These are phyloP conservation scores for Sporothrix euskadiensis DNA, from an alignment of 2,329 filamentous ascomycete species.

Conservation along the genomic window DNA sequence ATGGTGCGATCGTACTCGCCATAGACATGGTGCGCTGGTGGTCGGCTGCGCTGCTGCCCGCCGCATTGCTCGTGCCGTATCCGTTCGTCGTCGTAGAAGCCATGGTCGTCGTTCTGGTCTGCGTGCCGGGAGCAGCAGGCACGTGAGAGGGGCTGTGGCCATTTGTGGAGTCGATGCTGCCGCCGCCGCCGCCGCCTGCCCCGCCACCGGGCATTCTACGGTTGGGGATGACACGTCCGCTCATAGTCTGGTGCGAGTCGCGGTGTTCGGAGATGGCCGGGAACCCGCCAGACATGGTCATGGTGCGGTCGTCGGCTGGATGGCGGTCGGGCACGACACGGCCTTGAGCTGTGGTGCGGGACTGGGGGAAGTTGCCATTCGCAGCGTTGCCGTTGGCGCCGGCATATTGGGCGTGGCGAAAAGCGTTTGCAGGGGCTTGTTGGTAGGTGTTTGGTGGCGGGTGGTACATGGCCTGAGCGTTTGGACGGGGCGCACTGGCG, in stretches of 20 bases:
- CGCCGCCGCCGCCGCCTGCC: slow-evolving; percentile 37
- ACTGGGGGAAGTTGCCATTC: slow-evolving; percentile 43
- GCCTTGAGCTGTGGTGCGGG: slow-evolving; percentile 86
- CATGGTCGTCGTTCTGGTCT: slow-evolving; percentile 45
- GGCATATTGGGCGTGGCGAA: slow-evolving; percentile 75
- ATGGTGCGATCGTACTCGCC: slow-evolving; percentile 75
- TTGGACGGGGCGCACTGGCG: slow-evolving; percentile 65
- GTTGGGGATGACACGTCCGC: slow-evolving; percentile 84
- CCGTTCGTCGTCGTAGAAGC: slow-evolving; percentile 42
- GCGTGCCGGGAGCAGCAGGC: slow-evolving; percentile 35
- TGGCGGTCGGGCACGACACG: slow-evolving; percentile 87
- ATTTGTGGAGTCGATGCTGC: slow-evolving; percentile 37
- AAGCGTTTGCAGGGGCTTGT: slow-evolving; percentile 68
- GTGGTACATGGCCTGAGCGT: slow-evolving; percentile 65
- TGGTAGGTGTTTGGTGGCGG: slow-evolving; percentile 63
- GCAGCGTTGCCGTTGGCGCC: slow-evolving; percentile 41
- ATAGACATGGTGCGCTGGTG: slow-evolving; percentile 75
- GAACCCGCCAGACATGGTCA: slow-evolving; percentile 84
- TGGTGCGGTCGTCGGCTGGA: slow-evolving; percentile 73
- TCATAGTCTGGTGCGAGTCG: slow-evolving; percentile 87
- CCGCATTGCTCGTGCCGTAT: slow-evolving; percentile 4
- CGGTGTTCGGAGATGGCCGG: slow-evolving; percentile 68
- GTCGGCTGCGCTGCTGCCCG: slow-evolving; percentile 44
- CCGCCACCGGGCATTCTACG: slow-evolving; percentile 51
- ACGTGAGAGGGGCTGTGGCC: slow-evolving; percentile 27